Evolutionary conservation across 306 rosid species (phyloP), one percentile per base, ranked within the genome.

Genomic region (Rosa multiflora): DNA sequence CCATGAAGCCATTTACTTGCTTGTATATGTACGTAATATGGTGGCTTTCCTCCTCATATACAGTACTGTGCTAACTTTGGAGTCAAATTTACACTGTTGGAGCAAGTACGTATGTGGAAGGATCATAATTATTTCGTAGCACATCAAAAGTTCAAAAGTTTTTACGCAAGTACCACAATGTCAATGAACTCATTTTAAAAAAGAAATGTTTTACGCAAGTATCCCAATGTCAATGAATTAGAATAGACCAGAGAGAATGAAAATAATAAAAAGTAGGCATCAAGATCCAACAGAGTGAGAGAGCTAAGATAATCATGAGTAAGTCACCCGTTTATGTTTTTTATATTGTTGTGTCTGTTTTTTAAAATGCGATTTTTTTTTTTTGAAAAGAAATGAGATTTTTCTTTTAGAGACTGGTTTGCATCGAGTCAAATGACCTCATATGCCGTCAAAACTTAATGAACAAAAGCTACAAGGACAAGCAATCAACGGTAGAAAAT

Each of bases 31-130:
- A 5, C 0, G 20, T 7, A 8, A 39, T 40, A 67, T 8, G 42
- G 67, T 56, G 39, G 51, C 15, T 53, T 6, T 55, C 44, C 9
- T 59, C 76, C 55, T 72, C 46, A 72, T 32, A 73, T 21, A 8
- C 35, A 47, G 68, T 74, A 39, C 12, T 39, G 77, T 73, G 67
- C 67, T 13, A 14, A 37, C 67, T 9, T 40, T 39, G 66, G 67
- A 55, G 77, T 55, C 77, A 74, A 74, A 74, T 39, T n/a, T 55
- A 51, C 40, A 39, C 21, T 72, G 29, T 72, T 18, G 17, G 29
- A 17, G 46, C 18, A 29, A 14, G 26, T n/a, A 56, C 62, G 12
- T 26, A 8, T 14, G 61, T 17, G n/a, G 42, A 46, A 12, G 40
- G 32, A 72, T 55, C 8, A 17, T 17, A 4, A 32, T 49, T n/a